Percentiles rank a stretch among this genome's conserved stretches.
Conservation (phyloP, 192 early-diverging fungal genomes). For the Allomyces arbusculus region DNA sequence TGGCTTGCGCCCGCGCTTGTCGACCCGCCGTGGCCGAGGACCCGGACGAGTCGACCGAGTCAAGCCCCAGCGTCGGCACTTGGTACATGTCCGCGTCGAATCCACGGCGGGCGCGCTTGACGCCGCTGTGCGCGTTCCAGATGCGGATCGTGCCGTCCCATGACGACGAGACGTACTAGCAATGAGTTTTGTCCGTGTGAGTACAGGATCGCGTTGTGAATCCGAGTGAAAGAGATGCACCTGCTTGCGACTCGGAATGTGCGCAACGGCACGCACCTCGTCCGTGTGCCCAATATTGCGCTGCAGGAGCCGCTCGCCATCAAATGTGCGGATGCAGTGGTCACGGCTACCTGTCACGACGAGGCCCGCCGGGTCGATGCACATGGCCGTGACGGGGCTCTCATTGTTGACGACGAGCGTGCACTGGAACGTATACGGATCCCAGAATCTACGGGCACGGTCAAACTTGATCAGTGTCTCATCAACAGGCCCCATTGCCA, state of each 20-base stretch:
- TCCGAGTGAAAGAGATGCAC: no score
- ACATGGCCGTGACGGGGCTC: conserved; percentile 28
- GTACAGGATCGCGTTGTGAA: no score
- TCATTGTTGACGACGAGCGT: conserved; percentile 35
- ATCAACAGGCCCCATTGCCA: background rate
- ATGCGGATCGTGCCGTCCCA: conserved; percentile 38
- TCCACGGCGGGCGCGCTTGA: no score
- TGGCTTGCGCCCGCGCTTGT: no score
- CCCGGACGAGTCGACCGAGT: no score
- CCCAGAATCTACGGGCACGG: conserved; percentile 1
- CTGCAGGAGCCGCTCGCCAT: conserved; percentile 29
- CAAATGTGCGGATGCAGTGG: conserved; percentile 31
- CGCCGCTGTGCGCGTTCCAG: conserved; percentile 18
- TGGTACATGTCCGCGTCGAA: no score
- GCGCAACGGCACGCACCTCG: conserved; percentile 27
- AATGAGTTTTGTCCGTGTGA: conserved; percentile 4
- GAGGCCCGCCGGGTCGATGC: conserved; percentile 28
- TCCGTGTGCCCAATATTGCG: conserved; percentile 34
- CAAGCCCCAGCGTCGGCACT: no score
- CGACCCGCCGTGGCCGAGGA: no score
- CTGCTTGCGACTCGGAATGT: conserved; percentile 29
- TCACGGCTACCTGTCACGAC: conserved; percentile 32
- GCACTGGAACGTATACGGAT: conserved; percentile 16
- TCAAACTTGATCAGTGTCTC: background rate
- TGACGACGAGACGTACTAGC: conserved; percentile 27